phyloP scores from a whole-genome alignment of 2,329 filamentous ascomycete species.

The Cercospora sp. region DNA sequence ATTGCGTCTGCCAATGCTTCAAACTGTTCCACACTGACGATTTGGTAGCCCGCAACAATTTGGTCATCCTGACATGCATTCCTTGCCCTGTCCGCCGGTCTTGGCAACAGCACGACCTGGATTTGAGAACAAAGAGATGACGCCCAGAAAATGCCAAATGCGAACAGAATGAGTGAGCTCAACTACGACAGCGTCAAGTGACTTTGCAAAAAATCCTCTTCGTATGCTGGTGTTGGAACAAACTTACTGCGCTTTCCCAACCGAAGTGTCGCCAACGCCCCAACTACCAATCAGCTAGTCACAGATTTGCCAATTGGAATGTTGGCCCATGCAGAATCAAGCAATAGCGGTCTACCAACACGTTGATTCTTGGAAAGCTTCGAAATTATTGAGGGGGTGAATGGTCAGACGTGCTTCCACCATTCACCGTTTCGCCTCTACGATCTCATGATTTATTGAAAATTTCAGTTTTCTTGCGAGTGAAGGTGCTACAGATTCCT shows the following conservation, averaged over 20 bases:
- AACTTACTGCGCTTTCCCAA: slow-evolving; percentile 4
- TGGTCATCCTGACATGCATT: slow-evolving; percentile 9
- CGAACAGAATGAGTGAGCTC: background rate
- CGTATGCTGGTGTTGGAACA: background rate
- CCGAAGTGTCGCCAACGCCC: slow-evolving; percentile 4
- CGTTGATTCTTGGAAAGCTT: slow-evolving; percentile 2
- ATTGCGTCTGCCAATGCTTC: slow-evolving; percentile 3
- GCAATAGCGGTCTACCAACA: slow-evolving; percentile 14
- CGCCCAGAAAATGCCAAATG: background rate
- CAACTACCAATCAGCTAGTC: slow-evolving; percentile 5
- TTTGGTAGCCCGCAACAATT: background rate
- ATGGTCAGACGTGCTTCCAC: background rate
- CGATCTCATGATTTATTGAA: background rate
- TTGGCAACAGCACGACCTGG: background rate
- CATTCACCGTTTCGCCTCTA: background rate
- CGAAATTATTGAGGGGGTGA: background rate
- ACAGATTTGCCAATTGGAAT: slow-evolving; percentile 3
- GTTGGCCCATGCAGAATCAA: slow-evolving; percentile 10
- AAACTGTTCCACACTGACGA: slow-evolving; percentile 2
- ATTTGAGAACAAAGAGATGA: background rate
- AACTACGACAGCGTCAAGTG: background rate
- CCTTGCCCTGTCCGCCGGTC: slow-evolving; percentile 1
- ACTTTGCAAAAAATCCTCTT: background rate
- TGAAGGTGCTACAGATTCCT: background rate
- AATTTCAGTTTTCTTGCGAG: background rate